These are phyloP conservation scores for Turritis glabra DNA, from an alignment of 345 rosid species.

Conservation along the genomic window DNA sequence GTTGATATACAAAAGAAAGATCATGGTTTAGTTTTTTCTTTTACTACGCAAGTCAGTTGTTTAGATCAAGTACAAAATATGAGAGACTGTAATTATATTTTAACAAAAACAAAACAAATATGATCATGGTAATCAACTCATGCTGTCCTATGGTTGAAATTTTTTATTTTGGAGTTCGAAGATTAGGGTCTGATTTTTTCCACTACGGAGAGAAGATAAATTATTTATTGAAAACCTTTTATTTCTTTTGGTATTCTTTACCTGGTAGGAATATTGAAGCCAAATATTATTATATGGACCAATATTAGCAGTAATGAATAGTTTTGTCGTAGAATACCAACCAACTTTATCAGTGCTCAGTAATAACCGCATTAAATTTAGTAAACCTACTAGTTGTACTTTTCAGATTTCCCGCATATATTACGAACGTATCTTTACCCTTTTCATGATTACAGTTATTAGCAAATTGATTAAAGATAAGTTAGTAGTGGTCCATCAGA, in stretches of 20 bases:
- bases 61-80: too few species aligned
- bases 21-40: too few species aligned
- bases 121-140: too few species aligned
- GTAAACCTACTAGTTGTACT: slow-evolving; percentile 25
- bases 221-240: too few species aligned
- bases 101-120: too few species aligned
- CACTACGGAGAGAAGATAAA: too few species aligned
- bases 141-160: too few species aligned
- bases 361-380: slow-evolving; percentile 28
- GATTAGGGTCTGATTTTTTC: too few species aligned
- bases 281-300: neutral
- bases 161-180: too few species aligned
- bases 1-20: too few species aligned
- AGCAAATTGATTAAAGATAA: neutral
- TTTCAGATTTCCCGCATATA: slow-evolving; percentile 16
- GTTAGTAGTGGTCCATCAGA: neutral
- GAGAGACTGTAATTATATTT: too few species aligned
- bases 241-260: neutral
- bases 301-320: slow-evolving; percentile 14
- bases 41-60: too few species aligned
- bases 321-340: slow-evolving; percentile 30
- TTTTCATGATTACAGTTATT: slow-evolving; percentile 12
- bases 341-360: slow-evolving; percentile 25
- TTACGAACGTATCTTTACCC: slow-evolving; percentile 1
- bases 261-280: neutral